Base-by-base conservation (phyloP, 139 green algal genomes). In the Chlorella sp. region DNA sequence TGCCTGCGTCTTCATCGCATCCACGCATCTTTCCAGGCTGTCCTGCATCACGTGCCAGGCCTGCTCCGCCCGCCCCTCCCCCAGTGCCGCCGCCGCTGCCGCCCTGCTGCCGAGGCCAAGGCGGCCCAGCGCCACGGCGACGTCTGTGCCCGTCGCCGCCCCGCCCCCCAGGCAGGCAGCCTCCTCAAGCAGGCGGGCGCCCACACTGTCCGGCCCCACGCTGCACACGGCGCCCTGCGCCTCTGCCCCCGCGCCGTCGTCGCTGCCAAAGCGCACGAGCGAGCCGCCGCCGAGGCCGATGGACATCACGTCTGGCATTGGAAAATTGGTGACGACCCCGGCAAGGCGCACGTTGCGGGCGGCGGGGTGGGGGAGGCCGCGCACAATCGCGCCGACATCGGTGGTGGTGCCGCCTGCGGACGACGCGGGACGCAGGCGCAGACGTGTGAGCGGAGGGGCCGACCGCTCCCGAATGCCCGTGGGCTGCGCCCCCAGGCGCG, bases 341-440 rank as follows among this genome's bases (percentile, higher is more conserved):
- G 61, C 74, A 35, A 86, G 7, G 9, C 60, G 21, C 3, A 68
- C 64, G 8, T 53, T 53, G 9, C 36, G 41, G 43, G 40, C 61
- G n/a, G 51, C 74, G n/a, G 74, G 73, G 27, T 74, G 43, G 1
- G 79, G 83, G 71, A 82, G 58, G 14, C 83, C 79, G 5, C 55
- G n/a, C 14, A 68, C 60, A 31, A 87, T 45, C 48, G 72, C 48
- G 3, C 76, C 79, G 17, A 82, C 62, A 53, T 88, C 83, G 8
- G 79, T 88, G 19, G 83, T 86, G 33, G 83, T 88, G 29, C 83
- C 83, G 5, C 83, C n/a, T n/a, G n/a, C n/a, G n/a, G n/a, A n/a
- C n/a, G n/a, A n/a, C n/a, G n/a, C n/a, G n/a, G n/a, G n/a, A n/a
- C n/a, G n/a, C n/a, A n/a, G n/a, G n/a, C n/a, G n/a, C n/a, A n/a